Conservation (phyloP, 2,329 filamentous ascomycete species). For the Penicillium sp. region DNA sequence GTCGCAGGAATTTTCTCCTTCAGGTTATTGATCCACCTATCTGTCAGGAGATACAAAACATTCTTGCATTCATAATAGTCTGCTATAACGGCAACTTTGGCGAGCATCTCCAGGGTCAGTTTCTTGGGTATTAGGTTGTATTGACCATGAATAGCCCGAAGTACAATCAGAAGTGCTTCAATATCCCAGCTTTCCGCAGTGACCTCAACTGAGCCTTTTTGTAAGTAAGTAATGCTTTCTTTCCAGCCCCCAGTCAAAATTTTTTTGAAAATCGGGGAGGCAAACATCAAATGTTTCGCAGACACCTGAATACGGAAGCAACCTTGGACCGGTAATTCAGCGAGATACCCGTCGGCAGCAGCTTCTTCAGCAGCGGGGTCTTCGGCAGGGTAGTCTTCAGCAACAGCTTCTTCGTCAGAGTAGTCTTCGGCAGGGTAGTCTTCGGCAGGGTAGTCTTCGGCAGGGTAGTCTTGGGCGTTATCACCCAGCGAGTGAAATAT, state of each 20-base stretch:
- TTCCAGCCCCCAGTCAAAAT: constrained; percentile 11
- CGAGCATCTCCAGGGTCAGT: constrained; percentile 20
- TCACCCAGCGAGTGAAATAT: background rate
- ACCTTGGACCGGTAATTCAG: background rate
- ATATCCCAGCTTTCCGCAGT: constrained; percentile 11
- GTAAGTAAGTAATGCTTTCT: constrained; percentile 1
- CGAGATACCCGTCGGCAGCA: background rate
- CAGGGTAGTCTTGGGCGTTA: background rate
- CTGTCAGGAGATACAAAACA: constrained; percentile 9
- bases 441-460: background rate
- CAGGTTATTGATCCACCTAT: constrained; percentile 17
- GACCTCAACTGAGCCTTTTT: constrained; percentile 9
- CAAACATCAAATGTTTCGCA: constrained; percentile 19
- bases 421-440: too few species aligned
- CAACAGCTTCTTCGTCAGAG: too few species aligned
- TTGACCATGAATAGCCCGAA: constrained; percentile 12
- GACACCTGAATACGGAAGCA: constrained; percentile 15
- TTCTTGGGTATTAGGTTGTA: constrained; percentile 2
- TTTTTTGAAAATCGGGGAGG: constrained; percentile 14
- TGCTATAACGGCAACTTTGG: constrained; percentile 22
- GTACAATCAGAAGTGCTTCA: constrained; percentile 8
- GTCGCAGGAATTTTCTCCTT: background rate
- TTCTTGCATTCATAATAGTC: constrained; percentile 28
- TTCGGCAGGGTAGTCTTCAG: background rate
- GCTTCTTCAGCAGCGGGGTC: background rate